These are phyloP conservation scores for Mycena floridula DNA, from an alignment of 768 basidiomycete genomes.

Conservation along the genomic window DNA sequence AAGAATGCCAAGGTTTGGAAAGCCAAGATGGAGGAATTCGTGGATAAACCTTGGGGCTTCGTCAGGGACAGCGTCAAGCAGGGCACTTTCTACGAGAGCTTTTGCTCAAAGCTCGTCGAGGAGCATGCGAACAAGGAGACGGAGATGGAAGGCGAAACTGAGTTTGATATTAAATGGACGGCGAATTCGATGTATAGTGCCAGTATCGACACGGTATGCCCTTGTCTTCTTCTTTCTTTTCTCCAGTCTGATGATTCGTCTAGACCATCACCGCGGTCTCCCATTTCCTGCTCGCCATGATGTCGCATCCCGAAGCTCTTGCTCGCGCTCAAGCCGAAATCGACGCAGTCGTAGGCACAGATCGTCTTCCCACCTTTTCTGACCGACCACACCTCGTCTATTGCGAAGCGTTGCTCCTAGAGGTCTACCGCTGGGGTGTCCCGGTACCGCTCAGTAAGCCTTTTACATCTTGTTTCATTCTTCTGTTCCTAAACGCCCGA, in stretches of 20 bases:
- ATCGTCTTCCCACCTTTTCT: constrained; percentile 52
- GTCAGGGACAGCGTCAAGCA: constrained; percentile 49
- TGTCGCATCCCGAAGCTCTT: constrained; percentile 50
- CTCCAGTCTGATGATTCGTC: constrained; percentile 1
- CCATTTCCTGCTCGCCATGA: constrained; percentile 66
- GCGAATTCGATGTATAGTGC: constrained; percentile 80
- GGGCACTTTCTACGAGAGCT: constrained; percentile 31
- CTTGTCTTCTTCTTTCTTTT: neutral
- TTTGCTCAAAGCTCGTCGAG: constrained; percentile 27
- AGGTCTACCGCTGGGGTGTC: constrained; percentile 49
- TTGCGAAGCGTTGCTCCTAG: constrained; percentile 38
- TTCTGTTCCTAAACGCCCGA: neutral
- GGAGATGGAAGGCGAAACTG: constrained; percentile 40
- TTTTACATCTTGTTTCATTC: neutral
- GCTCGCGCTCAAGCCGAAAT: constrained; percentile 60
- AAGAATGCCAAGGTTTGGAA: constrained; percentile 57
- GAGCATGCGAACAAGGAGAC: constrained; percentile 25
- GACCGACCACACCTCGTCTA: constrained; percentile 56
- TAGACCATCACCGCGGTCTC: constrained; percentile 50
- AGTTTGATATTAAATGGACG: constrained; percentile 72
- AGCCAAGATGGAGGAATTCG: constrained; percentile 55
- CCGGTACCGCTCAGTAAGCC: constrained; percentile 52
- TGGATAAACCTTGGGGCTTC: constrained; percentile 55
- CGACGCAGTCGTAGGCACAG: constrained; percentile 48
- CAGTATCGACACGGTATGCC: constrained; percentile 55